Evolutionary conservation across 495 filamentous ascomycete genomes (phyloP).

Genomic region (Lasiosphaeris hirsuta): DNA sequence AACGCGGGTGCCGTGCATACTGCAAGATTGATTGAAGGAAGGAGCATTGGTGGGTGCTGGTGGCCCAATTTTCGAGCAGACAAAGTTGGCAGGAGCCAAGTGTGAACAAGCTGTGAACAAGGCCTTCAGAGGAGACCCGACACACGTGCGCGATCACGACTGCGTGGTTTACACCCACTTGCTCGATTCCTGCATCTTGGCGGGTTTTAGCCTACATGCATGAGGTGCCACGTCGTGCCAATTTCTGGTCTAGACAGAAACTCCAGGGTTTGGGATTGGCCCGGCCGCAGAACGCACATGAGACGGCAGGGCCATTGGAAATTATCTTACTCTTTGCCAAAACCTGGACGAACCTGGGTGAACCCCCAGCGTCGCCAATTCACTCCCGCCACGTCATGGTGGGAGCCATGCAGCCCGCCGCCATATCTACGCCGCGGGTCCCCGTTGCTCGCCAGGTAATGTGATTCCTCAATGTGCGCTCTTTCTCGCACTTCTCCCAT

Average conservation of each 20-base stretch:
- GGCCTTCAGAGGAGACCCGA: no score
- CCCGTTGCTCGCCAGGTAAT: no score
- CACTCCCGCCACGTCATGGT: constrained; percentile 6
- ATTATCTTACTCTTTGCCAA: neutral
- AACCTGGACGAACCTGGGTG: no score
- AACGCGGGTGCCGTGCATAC: no score
- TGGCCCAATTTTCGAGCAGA: no score
- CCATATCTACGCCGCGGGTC: neutral
- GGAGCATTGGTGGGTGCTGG: no score
- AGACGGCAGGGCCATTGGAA: neutral
- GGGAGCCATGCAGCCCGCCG: neutral
- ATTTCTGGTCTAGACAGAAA: neutral
- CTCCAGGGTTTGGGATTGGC: neutral
- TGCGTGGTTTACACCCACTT: neutral
- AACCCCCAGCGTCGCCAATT: constrained; percentile 9
- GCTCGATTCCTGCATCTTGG: neutral
- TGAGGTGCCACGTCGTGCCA: neutral
- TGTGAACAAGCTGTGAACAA: no score
- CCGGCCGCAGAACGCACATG: neutral
- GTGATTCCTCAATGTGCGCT: no score
- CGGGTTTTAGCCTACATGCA: neutral
- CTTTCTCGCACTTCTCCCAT: no score
- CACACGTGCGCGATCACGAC: constrained; percentile 4
- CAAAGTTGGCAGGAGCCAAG: no score
- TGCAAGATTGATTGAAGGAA: no score